These are phyloP conservation scores for Blumeria graminis DNA, from an alignment of 2,329 filamentous ascomycete genomes.

Conservation along the genomic window DNA sequence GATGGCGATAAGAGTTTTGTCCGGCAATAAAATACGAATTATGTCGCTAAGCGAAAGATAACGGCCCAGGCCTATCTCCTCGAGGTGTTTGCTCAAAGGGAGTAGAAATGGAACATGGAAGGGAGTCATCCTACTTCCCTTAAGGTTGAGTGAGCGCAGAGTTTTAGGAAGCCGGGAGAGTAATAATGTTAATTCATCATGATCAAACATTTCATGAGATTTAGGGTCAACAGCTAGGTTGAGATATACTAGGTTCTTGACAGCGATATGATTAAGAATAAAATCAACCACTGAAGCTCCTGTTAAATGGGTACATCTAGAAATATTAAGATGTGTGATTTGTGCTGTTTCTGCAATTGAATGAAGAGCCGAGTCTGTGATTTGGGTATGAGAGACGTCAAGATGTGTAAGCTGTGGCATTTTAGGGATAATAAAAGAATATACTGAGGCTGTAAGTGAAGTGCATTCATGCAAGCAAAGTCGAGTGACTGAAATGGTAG, in stretches of 20 bases:
- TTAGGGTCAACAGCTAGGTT: constrained; percentile 50
- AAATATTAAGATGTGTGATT: constrained; percentile 55
- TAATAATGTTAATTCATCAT: constrained; percentile 37
- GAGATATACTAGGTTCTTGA: constrained; percentile 40
- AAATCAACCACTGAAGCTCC: constrained; percentile 46
- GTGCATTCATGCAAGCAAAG: constrained; percentile 61
- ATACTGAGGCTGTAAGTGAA: constrained; percentile 39
- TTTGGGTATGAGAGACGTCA: constrained; percentile 54
- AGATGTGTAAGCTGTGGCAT: constrained; percentile 47
- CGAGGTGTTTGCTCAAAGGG: constrained; percentile 43
- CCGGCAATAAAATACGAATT: constrained; percentile 9
- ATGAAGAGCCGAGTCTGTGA: constrained; percentile 45
- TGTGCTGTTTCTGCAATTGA: constrained; percentile 46
- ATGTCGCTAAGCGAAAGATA: constrained; percentile 41
- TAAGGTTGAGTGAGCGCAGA: constrained; percentile 50
- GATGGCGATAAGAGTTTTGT: constrained; percentile 7
- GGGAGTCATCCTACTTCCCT: constrained; percentile 44
- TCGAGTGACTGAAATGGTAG: constrained; percentile 33
- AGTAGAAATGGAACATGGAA: constrained; percentile 39
- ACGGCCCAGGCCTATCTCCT: constrained; percentile 52
- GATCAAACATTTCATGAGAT: constrained; percentile 45
- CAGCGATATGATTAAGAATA: constrained; percentile 44
- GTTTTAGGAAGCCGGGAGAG: constrained; percentile 40
- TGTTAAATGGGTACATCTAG: constrained; percentile 47
- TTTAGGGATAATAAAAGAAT: constrained; percentile 48